phyloP scores from a whole-genome alignment of 2,329 filamentous ascomycete genomes.

The Pseudocercospora vitis region DNA sequence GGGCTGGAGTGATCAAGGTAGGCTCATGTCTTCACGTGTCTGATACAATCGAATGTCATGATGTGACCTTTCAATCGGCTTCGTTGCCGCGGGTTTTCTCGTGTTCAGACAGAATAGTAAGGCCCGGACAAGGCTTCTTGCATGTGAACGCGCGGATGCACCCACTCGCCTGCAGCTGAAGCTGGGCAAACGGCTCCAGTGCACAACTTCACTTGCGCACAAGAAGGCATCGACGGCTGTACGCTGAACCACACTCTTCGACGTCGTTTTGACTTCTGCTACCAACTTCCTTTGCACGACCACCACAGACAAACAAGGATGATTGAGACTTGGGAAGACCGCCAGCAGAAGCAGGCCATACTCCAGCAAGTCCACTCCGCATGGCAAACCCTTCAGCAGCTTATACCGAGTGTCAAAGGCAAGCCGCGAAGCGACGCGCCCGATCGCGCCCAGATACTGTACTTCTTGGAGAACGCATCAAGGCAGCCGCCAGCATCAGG shows the following conservation, averaged over 20 bases:
- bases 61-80: background rate
- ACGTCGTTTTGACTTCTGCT: too few relatives aligned
- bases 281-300: too few relatives aligned
- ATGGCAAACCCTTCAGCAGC: constrained; percentile 2
- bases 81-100: too few relatives aligned
- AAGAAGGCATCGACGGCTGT: too few relatives aligned
- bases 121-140: background rate
- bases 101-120: background rate
- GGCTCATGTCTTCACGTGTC: too few relatives aligned
- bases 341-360: background rate
- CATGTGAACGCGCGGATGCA: background rate
- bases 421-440: constrained; percentile 1
- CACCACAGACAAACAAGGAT: background rate
- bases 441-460: background rate
- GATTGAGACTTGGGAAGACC: constrained; percentile 8
- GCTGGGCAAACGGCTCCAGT: background rate
- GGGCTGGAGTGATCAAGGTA: constrained; percentile 17
- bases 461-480: background rate
- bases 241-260: too few relatives aligned
- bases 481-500: background rate
- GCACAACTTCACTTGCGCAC: too few relatives aligned
- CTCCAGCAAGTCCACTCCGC: background rate
- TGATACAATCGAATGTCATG: too few relatives aligned
- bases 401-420: background rate
- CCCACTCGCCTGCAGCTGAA: background rate